Percentiles rank a stretch among this genome's conserved stretches.
phyloP scores from a whole-genome alignment of 805 yeast species.

The Barnettozyma sucrosica region DNA sequence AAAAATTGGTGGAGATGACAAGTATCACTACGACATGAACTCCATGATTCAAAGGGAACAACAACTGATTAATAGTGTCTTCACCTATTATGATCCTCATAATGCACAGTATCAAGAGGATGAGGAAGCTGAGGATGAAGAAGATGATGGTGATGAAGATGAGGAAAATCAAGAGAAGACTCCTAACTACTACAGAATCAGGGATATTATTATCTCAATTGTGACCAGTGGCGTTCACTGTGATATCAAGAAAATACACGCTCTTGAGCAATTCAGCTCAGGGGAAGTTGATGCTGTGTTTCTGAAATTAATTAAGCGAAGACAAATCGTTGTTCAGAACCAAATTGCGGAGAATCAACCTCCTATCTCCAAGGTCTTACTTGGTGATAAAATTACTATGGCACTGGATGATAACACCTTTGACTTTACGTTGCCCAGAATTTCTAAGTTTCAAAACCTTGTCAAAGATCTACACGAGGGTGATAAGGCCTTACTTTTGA shows the following conservation, averaged over 20 bases:
- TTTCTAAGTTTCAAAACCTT: constrained; percentile 40
- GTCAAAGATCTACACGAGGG: constrained; percentile 37
- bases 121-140: not conserved
- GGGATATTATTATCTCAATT: constrained; percentile 31
- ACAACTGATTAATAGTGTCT: constrained; percentile 40
- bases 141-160: not conserved
- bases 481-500: constrained; percentile 49
- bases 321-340: constrained; percentile 41
- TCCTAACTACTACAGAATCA: constrained; percentile 23
- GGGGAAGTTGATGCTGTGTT: constrained; percentile 45
- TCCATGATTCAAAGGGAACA: constrained; percentile 73
- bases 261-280: constrained; percentile 36
- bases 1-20: constrained; percentile 24
- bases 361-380: constrained; percentile 1
- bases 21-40: constrained; percentile 43
- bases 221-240: constrained; percentile 24
- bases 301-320: constrained; percentile 40
- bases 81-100: constrained; percentile 28
- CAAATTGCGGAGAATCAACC: not conserved
- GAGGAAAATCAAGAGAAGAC: not conserved
- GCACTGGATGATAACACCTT: constrained; percentile 26
- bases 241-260: constrained; percentile 26
- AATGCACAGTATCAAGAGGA: not conserved
- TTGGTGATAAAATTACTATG: constrained; percentile 25
- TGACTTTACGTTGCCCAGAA: constrained; percentile 35